Evolutionary conservation across 2,329 filamentous ascomycete genomes (phyloP).

Genomic region (Simplicillium aogashimaense): DNA sequence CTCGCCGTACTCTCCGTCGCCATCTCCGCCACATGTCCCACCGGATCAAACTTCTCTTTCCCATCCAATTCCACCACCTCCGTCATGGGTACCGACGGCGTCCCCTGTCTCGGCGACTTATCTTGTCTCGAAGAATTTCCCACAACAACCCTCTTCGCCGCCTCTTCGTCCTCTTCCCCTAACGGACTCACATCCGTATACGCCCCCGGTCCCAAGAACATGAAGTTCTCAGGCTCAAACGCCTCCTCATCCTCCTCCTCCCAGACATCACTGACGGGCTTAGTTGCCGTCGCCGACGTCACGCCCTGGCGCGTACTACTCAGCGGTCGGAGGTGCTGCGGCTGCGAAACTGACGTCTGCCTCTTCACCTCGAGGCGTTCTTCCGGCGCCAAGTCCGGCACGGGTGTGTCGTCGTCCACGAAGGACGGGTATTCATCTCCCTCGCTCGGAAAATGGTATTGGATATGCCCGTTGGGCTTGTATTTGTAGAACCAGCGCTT

Average conservation of each 20-base stretch:
- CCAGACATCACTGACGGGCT: slow-evolving; percentile 14
- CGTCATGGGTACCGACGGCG: slow-evolving; percentile 5
- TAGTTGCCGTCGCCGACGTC: slow-evolving; percentile 21
- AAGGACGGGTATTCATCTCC: slow-evolving; percentile 50
- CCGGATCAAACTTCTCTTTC: slow-evolving; percentile 22
- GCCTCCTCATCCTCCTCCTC: slow-evolving; percentile 29
- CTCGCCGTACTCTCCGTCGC: slow-evolving; percentile 29
- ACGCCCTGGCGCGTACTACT: slow-evolving; percentile 9
- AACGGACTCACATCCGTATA: slow-evolving; percentile 36
- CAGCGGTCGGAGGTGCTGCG: slow-evolving; percentile 1
- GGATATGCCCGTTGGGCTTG: slow-evolving; percentile 40
- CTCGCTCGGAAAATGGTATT: slow-evolving; percentile 46
- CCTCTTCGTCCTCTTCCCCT: slow-evolving; percentile 26
- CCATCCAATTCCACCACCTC: slow-evolving; percentile 12
- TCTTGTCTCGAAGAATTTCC: not conserved
- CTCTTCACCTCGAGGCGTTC: slow-evolving; percentile 37
- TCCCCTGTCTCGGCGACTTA: slow-evolving; percentile 10
- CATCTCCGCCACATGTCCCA: slow-evolving; percentile 38
- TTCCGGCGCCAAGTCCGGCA: slow-evolving; percentile 36
- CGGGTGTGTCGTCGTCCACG: slow-evolving; percentile 26
- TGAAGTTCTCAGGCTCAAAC: slow-evolving; percentile 42
- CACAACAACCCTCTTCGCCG: slow-evolving; percentile 17
- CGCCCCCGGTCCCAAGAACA: slow-evolving; percentile 38
- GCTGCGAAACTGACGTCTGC: slow-evolving; percentile 12
- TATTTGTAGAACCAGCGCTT: slow-evolving; percentile 48